Base-by-base conservation (phyloP, 768 basidiomycete species). In the Xerocomellus intermedius region DNA sequence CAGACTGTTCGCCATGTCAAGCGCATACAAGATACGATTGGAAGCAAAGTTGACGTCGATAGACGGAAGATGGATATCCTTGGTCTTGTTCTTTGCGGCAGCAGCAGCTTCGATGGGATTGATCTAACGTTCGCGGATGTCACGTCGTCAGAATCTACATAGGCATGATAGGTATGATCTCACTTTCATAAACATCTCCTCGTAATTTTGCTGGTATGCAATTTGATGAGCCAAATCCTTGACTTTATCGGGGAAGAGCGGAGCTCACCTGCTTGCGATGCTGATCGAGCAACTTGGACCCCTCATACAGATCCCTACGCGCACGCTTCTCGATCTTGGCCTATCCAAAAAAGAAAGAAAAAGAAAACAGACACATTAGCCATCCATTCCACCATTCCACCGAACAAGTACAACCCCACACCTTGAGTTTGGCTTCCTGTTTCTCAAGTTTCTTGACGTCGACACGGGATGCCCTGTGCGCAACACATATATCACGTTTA, bases 181-280 rank as follows among this genome's bases (percentile, higher is more conserved):
- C 49, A 86, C 94, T 81, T 97, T 93, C 91, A 99, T 91, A 75
- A 94, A 99, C 85, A 99, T 87, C 68, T 99, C 97, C 68, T 98
- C 96, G 74, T 98, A 98, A 19, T 87, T 84, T 89, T 98, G 94
- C 87, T 98, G 63, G 19, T 4, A 41, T 5, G n/a, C 17, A 43
- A 19, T 6, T 7, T 12, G 13, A 42, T 48, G 32, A 51, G 36
- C 33, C n/a, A 21, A 26, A 16, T 14, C 10, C 32, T 33, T 24
- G 28, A 38, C 13, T 5, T 19, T 14, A 36, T 21, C 1, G 39
- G 10, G 1, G 6, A 12, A 45, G 7, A 16, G 35, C 9, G 24
- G 33, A 38, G 61, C 76, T 51, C 58, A 86, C 90, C 79, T 94
- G 93, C 75, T 94, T 94, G 71, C 87, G 84, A 72, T 91, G 87